Base-by-base conservation (phyloP, 495 filamentous ascomycete genomes). In the Tuber brumale region DNA sequence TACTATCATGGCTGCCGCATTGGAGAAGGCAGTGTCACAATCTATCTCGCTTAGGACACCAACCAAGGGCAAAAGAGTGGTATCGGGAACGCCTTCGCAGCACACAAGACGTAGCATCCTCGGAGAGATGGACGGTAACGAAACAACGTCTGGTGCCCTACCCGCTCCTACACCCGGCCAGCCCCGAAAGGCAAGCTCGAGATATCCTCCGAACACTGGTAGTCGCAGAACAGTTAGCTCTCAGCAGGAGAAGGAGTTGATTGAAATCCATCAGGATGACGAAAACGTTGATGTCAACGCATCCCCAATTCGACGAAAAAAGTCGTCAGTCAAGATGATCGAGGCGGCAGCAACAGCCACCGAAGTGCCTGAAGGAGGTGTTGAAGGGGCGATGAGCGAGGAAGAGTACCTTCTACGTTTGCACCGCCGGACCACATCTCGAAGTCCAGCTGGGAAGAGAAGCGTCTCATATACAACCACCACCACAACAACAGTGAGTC, bases 161-260 rank as follows among this genome's bases (percentile, higher is more conserved):
- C 95, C 95, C 4, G 95, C 94, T 0, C 95, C 95, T 16, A 99
- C 96, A 9, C 95, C 95, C 0, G 95, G 95, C 23, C 95, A 99
- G 82, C 95, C 95, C 69, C 89, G 95, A 61, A 99, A 99, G 86
- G 92, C 90, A 0, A 91, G 91, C 80, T 75, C 72, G 31, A 74
- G 78, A 48, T 81, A 80, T 66, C 72, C 77, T 1, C 77, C 77
- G 44, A 80, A 79, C 23, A 82, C 81, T 7, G 81, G 74, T 9
- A 77, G 71, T 42, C 75, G 81, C 19, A 70, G 77, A 76, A 71
- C 74, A 74, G 6, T 45, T 72, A 8, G 37, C 35, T 73, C 70
- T 10, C 74, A 74, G 70, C 77, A 76, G 8, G 74, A 77, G 41
- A 45, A 74, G 18, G 74, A 76, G 72, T 70, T 39, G 19, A 73